Evolutionary conservation across 805 yeast genomes (phyloP), one percentile per base, ranked within the genome.

Genomic region (Saccharomyces paradoxus): DNA sequence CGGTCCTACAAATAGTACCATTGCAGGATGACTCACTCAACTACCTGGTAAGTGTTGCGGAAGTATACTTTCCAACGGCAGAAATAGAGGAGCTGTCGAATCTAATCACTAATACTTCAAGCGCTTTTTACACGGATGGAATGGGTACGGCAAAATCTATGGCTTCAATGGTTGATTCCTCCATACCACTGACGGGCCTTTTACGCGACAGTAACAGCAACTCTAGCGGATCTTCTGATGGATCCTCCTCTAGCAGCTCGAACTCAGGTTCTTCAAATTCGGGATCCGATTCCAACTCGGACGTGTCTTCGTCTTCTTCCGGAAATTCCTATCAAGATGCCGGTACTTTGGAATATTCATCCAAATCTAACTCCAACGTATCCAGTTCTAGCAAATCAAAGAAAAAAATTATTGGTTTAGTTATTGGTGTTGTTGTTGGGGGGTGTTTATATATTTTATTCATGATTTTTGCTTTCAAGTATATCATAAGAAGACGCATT

Each of bases 31-130:
- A 74, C 1, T 71, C 71, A 13, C 76, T 75, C 50, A 75, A 74
- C 50, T 92, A 89, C 69, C 79, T 89, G 56, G 88, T 88, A 53
- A 87, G 97, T 0, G 87, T 91, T 57, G 98, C 97, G 6, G 86
- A 86, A 67, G 86, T 89, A 53, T 89, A 87, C 67, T 86, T 89
- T 73, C 96, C 96, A 24, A 67, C 72, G 10, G 67, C 70, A 12
- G 71, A 77, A 30, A 77, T 87, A 17, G 61, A 68, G 1, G 66
- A 73, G 0, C 74, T 92, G 58, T 80, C 80, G 55, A 70, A 70
- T 17, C 69, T 76, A 41, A 69, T 92, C 47, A 83, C 86, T 50
- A 72, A 76, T 53, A 71, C 81, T 54, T 62, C 78, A 0, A 87
- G 96, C 2, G 55, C 62, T 26, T 67, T 94, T 50, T 92, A 86